Evolutionary conservation across 1,139 yeast genomes (phyloP).

Genomic region (Yamadazyma diospyri): DNA sequence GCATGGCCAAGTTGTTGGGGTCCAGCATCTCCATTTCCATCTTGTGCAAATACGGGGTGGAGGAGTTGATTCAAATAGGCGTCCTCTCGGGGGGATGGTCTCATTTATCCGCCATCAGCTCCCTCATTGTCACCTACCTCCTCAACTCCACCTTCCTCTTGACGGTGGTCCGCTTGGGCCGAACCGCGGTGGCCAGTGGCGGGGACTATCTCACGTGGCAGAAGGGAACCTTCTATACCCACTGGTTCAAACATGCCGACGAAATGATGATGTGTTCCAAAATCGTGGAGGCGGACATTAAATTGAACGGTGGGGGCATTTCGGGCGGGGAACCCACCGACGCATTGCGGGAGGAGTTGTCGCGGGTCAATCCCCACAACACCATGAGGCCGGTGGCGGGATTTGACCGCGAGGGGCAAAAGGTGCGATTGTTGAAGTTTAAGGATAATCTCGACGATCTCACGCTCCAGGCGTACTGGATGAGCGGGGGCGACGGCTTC

Average conservation of each 20-base stretch:
- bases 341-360: conserved; percentile 37
- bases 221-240: conserved; percentile 61
- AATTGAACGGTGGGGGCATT: conserved; percentile 42
- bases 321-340: conserved; percentile 34
- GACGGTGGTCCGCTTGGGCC: conserved; percentile 55
- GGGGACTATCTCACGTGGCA: conserved; percentile 62
- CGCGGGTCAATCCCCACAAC: conserved; percentile 26
- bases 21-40: conserved; percentile 34
- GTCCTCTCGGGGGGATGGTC: conserved; percentile 34
- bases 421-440: conserved; percentile 36
- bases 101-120: conserved; percentile 49
- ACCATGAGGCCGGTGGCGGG: conserved; percentile 34
- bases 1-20: conserved; percentile 27
- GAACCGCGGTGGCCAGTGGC: conserved; percentile 42
- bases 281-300: conserved; percentile 63
- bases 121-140: conserved; percentile 62
- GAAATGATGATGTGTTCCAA: conserved; percentile 66
- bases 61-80: conserved; percentile 32
- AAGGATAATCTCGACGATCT: conserved; percentile 51
- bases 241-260: conserved; percentile 66
- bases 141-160: conserved; percentile 60
- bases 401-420: conserved; percentile 35
- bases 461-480: conserved; percentile 72
- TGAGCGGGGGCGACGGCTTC: conserved; percentile 70
- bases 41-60: conserved; percentile 38